These are phyloP conservation scores for Pythium chondricola DNA, from an alignment of 352 stramenopile species.

Conservation along the genomic window DNA sequence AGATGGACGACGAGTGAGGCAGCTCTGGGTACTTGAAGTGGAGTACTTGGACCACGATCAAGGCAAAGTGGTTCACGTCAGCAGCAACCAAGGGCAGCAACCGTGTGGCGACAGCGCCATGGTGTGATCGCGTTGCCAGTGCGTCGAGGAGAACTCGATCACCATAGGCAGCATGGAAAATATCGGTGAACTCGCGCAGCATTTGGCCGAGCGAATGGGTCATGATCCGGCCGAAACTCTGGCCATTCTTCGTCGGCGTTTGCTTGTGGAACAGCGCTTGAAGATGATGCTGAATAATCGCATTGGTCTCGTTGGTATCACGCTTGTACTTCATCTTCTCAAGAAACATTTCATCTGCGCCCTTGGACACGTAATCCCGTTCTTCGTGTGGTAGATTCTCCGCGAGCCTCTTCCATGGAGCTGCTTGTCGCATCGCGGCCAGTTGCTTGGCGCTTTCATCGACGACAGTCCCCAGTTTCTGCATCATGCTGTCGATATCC, in stretches of 20 bases:
- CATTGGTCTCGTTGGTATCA: constrained; percentile 23
- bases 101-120: not conserved
- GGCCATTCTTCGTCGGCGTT: constrained; percentile 31
- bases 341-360: constrained; percentile 51
- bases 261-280: constrained; percentile 29
- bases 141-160: constrained; percentile 10
- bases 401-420: constrained; percentile 35
- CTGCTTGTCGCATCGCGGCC: constrained; percentile 3
- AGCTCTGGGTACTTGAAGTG: constrained; percentile 45
- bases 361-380: constrained; percentile 40
- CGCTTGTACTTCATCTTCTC: constrained; percentile 61
- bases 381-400: constrained; percentile 34
- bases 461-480: constrained; percentile 35
- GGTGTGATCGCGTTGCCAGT: constrained; percentile 1
- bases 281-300: constrained; percentile 36
- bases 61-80: constrained; percentile 45
- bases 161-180: constrained; percentile 45
- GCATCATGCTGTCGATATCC: constrained; percentile 27
- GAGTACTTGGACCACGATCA: constrained; percentile 47
- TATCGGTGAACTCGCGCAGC: constrained; percentile 41
- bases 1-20: constrained; percentile 9
- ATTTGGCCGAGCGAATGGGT: constrained; percentile 43
- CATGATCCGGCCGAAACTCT: constrained; percentile 30
- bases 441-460: constrained; percentile 27
- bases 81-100: constrained; percentile 38